phyloP scores from a whole-genome alignment of 768 basidiomycete genomes.

The Trametes cubensis region DNA sequence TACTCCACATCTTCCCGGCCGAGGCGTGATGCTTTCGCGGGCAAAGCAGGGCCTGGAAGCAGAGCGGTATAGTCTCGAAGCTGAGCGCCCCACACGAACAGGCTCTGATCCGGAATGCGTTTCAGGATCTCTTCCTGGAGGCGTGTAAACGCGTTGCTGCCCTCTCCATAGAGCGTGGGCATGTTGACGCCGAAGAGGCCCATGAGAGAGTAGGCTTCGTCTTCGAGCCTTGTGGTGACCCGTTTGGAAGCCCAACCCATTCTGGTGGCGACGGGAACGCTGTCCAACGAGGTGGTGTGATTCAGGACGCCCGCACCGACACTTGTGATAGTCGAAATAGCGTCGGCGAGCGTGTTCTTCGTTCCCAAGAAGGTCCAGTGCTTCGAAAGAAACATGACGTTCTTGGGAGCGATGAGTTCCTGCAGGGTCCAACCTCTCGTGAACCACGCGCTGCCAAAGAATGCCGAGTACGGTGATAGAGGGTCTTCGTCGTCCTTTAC shows the following conservation, averaged over 20 bases:
- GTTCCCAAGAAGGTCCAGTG: conserved; percentile 16
- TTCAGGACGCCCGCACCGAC: conserved; percentile 14
- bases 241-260: conserved; percentile 23
- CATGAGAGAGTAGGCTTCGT: conserved; percentile 22
- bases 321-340: conserved; percentile 8
- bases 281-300: background rate
- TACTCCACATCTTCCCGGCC: too few relatives aligned
- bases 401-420: conserved; percentile 17
- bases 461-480: background rate
- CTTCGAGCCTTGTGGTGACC: conserved; percentile 14
- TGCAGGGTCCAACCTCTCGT: conserved; percentile 18
- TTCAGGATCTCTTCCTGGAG: conserved; percentile 21
- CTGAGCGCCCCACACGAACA: conserved; percentile 17
- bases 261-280: conserved; percentile 1
- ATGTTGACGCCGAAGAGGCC: conserved; percentile 22
- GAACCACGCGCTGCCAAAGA: conserved; percentile 10
- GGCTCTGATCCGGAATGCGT: conserved; percentile 15
- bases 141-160: conserved; percentile 10
- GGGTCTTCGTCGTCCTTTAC: conserved; percentile 1
- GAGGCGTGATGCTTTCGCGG: too few relatives aligned
- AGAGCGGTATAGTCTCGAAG: conserved; percentile 4
- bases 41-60: too few relatives aligned
- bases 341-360: conserved; percentile 4
- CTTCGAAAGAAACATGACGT: conserved; percentile 5
- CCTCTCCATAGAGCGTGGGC: conserved; percentile 21